Evolutionary conservation across 1,284 basidiomycete species (phyloP), one percentile per base, ranked within the genome.

Genomic region (Ustilago trichophora): DNA sequence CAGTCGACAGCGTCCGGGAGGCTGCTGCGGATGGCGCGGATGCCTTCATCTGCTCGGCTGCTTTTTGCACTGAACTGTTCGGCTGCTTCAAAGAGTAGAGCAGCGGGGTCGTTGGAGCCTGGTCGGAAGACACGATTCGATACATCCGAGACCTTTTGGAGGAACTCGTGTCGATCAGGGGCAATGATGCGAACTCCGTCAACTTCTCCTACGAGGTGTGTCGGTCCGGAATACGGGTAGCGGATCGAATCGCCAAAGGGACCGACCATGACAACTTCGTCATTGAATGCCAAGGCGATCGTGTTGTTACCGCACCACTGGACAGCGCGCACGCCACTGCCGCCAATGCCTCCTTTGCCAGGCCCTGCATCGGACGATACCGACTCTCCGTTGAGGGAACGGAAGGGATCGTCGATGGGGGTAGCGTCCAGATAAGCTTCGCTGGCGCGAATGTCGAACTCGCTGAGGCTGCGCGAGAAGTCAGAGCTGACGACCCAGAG

Each of bases 261-360:
- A 3, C 95, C 94, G 9, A 97, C 90, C 41, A 99, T 85, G 13
- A 94, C 83, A 0, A 90, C 90, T 38, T 89, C 84, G n/a, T 87
- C 85, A 32, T 87, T 87, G 90, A 92, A 98, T 3, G 88, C 89
- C 15, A 98, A 86, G 3, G 93, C 86, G 22, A 98, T 90, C 0
- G 93, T 92, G 82, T 98, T 93, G 79, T 93, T 93, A 6, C 94
- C 94, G 77, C 94, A 98, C 96, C 96, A 98, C 76, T 91, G 90
- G 0, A 94, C 56, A 21, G 60, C 56, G 12, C 57, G 50, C 1
- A 78, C 46, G 2, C 76, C 78, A 11, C 76, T 75, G 22, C 60
- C 60, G 11, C 68, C 73, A 8, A 78, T 55, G 3, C 70, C 73
- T 15, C 68, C 75, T 27, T 64, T 67, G 36, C 46, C 42, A 4